Evolutionary conservation across 176 grass and related monocot genomes (phyloP).

Genomic region (Carex littledalei): DNA sequence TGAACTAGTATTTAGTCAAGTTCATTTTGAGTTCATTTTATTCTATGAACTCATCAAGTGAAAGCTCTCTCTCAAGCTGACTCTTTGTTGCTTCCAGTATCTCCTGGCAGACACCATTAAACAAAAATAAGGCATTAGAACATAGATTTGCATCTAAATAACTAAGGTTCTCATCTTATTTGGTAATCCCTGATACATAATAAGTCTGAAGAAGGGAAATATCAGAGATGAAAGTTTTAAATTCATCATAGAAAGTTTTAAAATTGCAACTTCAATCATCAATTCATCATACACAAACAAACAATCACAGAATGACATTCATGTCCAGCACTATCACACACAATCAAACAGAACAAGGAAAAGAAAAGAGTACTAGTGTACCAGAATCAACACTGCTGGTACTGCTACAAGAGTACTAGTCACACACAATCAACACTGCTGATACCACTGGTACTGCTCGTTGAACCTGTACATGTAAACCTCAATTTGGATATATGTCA

Average conservation of each 20-base stretch:
- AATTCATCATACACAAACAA: no score
- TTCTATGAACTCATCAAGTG: constrained; percentile 7
- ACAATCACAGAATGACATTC: no score
- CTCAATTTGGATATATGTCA: background rate
- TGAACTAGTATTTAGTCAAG: constrained; percentile 18
- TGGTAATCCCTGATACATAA: background rate
- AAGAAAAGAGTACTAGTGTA: no score
- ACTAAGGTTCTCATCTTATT: background rate
- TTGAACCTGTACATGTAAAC: no score
- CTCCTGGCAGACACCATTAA: background rate
- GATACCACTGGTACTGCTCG: no score
- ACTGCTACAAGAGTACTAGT: no score
- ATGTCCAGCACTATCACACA: no score
- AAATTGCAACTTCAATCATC: no score
- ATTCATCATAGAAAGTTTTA: no score
- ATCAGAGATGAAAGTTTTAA: background rate
- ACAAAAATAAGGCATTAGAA: background rate
- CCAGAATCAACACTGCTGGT: no score
- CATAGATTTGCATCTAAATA: background rate
- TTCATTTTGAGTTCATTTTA: background rate
- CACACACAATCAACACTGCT: no score
- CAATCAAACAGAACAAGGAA: no score
- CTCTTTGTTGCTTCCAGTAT: constrained; percentile 14
- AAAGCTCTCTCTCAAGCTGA: constrained; percentile 20
- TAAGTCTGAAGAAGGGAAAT: background rate